Conservation (phyloP, 2,329 filamentous ascomycete species). For the Calycina herbarum region DNA sequence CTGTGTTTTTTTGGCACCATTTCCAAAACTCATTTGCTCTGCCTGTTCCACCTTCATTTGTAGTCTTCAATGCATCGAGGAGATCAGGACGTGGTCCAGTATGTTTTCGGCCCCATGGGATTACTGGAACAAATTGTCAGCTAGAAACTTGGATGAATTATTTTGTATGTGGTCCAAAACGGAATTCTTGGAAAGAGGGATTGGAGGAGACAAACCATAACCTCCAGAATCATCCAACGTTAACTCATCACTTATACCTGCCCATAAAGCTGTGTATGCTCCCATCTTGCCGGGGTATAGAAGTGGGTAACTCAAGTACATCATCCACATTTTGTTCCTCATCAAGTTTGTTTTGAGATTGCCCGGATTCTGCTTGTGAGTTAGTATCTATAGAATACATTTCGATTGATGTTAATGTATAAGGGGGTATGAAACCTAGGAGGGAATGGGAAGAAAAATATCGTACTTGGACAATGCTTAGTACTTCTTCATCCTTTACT, state of each 20-base stretch:
- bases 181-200: not conserved
- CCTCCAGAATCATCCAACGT: not conserved
- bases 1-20: not conserved
- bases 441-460: not conserved
- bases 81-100: not conserved
- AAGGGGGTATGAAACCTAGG: not conserved
- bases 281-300: not conserved
- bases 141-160: not conserved
- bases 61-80: not conserved
- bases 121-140: not conserved
- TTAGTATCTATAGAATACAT: not conserved
- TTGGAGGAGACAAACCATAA: not conserved
- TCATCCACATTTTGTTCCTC: conserved; percentile 1
- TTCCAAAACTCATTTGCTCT: conserved; percentile 1
- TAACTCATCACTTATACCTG: not conserved
- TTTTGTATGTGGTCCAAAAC: not conserved
- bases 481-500: not conserved
- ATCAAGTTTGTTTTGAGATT: not conserved
- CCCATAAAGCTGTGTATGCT: not conserved
- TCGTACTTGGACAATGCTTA: not conserved
- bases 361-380: not conserved
- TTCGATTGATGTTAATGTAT: not conserved
- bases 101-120: not conserved
- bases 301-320: not conserved
- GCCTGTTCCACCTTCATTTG: not conserved